These are phyloP conservation scores for Anacardium occidentale DNA, from an alignment of 345 rosid genomes.

Conservation along the genomic window DNA sequence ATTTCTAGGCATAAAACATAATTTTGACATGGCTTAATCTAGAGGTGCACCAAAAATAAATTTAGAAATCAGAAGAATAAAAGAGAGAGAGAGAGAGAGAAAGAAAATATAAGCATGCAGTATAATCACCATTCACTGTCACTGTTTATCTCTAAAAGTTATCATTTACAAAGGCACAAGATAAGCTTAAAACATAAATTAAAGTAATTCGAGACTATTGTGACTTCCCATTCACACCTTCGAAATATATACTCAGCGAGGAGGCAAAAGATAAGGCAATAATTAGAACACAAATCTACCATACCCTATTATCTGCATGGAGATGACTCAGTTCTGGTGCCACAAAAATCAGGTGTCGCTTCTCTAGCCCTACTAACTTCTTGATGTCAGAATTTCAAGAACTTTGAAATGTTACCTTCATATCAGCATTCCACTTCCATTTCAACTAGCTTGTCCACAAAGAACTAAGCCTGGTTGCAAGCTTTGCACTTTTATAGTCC, in stretches of 20 bases:
- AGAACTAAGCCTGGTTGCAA: constrained; percentile 79
- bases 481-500: constrained; percentile 92
- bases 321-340: constrained; percentile 12
- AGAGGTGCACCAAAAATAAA: neutral
- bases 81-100: neutral
- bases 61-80: neutral
- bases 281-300: neutral
- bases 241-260: constrained; percentile 21
- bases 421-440: constrained; percentile 17
- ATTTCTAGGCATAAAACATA: neutral
- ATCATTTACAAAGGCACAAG: constrained; percentile 32
- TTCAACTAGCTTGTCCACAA: constrained; percentile 71
- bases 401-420: constrained; percentile 1
- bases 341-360: constrained; percentile 12
- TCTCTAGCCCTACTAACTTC: neutral
- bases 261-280: neutral
- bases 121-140: constrained; percentile 8
- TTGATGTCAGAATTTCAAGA: constrained; percentile 8
- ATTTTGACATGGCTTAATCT: too few species aligned
- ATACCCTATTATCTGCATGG: constrained; percentile 11
- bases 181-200: constrained; percentile 15
- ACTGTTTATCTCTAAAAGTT: constrained; percentile 5
- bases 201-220: neutral
- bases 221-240: constrained; percentile 18
- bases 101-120: neutral